phyloP scores from a whole-genome alignment of 441 rosid species.

The Melastoma candidum region DNA sequence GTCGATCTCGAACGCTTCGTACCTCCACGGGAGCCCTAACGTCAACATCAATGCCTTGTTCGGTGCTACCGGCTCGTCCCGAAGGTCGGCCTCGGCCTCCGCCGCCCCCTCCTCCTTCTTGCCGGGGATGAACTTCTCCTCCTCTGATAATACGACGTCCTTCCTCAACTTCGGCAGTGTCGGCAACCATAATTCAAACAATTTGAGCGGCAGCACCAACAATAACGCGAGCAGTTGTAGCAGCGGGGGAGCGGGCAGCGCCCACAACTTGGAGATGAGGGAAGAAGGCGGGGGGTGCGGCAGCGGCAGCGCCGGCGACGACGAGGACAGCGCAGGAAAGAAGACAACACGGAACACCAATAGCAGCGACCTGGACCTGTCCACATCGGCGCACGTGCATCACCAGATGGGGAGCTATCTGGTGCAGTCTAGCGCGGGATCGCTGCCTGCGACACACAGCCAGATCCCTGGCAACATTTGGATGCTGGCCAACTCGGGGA shows the following conservation, averaged over 20 bases:
- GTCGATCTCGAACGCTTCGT: conserved; percentile 29
- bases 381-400: conserved; percentile 8
- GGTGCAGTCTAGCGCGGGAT: conserved; percentile 9
- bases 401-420: conserved; percentile 14
- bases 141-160: conserved; percentile 39
- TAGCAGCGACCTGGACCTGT: conserved; percentile 32
- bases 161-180: conserved; percentile 53
- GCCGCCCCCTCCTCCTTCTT: conserved; percentile 24
- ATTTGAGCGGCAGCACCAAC: conserved; percentile 21
- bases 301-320: conserved; percentile 11
- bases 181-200: conserved; percentile 19
- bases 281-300: too few species aligned
- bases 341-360: conserved; percentile 24
- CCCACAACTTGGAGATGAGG: too few species aligned
- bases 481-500: conserved; percentile 12
- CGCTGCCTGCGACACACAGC: conserved; percentile 7
- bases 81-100: too few species aligned
- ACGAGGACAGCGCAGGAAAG: conserved; percentile 28
- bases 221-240: conserved; percentile 10
- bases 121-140: conserved; percentile 51
- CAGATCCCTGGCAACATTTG: neutral
- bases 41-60: conserved; percentile 23
- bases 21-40: conserved; percentile 37
- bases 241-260: conserved; percentile 14
- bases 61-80: too few species aligned